Base-by-base conservation (phyloP, 1,284 basidiomycete genomes). In the Puccinia hordei region DNA sequence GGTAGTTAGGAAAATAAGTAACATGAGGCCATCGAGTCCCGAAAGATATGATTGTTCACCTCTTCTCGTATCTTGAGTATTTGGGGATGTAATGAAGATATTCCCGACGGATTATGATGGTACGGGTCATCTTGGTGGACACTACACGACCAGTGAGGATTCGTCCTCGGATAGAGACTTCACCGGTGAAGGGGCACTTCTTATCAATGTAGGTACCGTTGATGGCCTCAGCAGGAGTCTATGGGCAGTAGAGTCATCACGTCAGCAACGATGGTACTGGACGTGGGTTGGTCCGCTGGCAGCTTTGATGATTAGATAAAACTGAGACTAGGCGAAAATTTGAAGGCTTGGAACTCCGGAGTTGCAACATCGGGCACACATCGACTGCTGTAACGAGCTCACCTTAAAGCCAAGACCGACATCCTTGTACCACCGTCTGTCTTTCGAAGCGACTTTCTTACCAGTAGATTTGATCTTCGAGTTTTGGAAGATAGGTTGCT, bases 101-200 rank as follows among this genome's bases (percentile, higher is more conserved):
- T 87, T 99, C 97, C 86, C 97, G 90, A 83, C 97, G 95, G 88
- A 99, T 95, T 88, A 99, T 91, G 87, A 98, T 90, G 82, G 97
- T 99, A 86, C 97, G 94, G 87, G 92, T 97, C 97, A 99, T 99
- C 90, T 99, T 99, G 73, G 95, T 98, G 83, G 96, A 98, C 81
- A 99, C 89, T 83, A 99, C 95, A 87, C 92, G 93, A 87, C 97
- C 97, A 81, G 94, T 96, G 84, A 99, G 89, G 88, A 99, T 98
- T 86, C 97, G 96, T 82, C 97, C 97, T 87, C 97, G 96, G 87
- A 99, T 99, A 81, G 97, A 98, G 85, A 98, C 89, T 83, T 94
- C 89, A 83, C 95, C 93, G 73, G 84, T 85, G 83, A 84, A 85
- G 41, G 85, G 85, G 89, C 95, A 99, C 89, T 99, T 99, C 90